These are phyloP conservation scores for Colletotrichum destructivum DNA, from an alignment of 2,329 filamentous ascomycete genomes.

Conservation along the genomic window DNA sequence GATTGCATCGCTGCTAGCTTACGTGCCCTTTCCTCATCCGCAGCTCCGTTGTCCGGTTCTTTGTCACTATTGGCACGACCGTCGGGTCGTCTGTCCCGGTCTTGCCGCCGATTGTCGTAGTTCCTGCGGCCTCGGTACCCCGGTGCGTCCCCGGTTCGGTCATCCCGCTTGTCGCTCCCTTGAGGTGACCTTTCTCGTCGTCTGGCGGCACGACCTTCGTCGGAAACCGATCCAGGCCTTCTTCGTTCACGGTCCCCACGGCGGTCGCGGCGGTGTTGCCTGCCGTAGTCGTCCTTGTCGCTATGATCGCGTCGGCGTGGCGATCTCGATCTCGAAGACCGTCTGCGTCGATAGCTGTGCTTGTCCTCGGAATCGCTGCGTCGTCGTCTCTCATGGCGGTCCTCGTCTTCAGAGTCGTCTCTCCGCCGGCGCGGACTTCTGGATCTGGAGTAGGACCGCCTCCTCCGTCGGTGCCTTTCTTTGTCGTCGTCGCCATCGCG, in stretches of 20 bases:
- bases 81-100: conserved; percentile 44
- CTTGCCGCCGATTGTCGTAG: conserved; percentile 42
- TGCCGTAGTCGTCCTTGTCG: conserved; percentile 15
- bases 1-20: conserved; percentile 83
- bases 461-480: conserved; percentile 56
- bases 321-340: conserved; percentile 30
- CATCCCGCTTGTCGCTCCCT: conserved; percentile 43
- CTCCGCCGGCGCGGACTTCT: conserved; percentile 56
- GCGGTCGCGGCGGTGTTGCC: conserved; percentile 37
- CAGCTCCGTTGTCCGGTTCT: conserved; percentile 48
- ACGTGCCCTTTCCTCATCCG: conserved; percentile 72
- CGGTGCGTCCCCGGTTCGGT: conserved; percentile 44
- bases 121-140: conserved; percentile 42
- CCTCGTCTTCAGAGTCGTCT: conserved; percentile 50
- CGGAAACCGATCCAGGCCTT: conserved; percentile 47
- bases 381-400: conserved; percentile 44
- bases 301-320: conserved; percentile 39
- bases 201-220: conserved; percentile 50
- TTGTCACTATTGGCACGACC: conserved; percentile 39
- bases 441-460: conserved; percentile 63
- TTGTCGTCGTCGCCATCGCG: conserved; percentile 59
- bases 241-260: conserved; percentile 51
- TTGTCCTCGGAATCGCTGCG: conserved; percentile 41
- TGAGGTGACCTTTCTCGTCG: conserved; percentile 44
- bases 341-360: conserved; percentile 37